Percentiles rank a stretch among this genome's conserved stretches.
Evolutionary conservation across 2,329 filamentous ascomycete species (phyloP).

Genomic region (Sordariomycetes sp.): DNA sequence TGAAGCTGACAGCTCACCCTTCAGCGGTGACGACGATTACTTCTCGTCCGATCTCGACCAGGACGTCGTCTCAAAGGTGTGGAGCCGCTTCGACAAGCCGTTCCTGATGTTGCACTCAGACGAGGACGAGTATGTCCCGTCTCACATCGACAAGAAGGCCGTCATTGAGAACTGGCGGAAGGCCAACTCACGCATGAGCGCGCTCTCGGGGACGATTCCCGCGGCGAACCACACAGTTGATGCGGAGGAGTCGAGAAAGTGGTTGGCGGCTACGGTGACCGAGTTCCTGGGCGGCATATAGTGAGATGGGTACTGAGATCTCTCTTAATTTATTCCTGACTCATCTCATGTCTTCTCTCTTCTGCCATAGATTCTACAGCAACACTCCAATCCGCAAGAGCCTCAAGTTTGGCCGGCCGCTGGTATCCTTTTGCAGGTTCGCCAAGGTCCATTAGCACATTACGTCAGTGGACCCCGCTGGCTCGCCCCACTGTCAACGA

Average conservation of each 20-base stretch:
- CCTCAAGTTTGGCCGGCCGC: too few species aligned
- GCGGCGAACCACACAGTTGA: slow-evolving; percentile 40
- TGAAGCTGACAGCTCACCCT: neutral
- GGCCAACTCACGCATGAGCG: slow-evolving; percentile 33
- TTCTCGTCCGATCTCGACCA: slow-evolving; percentile 70
- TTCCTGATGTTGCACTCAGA: slow-evolving; percentile 56
- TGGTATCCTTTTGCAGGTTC: too few species aligned
- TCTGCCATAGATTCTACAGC: too few species aligned
- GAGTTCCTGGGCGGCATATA: slow-evolving; percentile 27
- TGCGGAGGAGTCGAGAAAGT: slow-evolving; percentile 31
- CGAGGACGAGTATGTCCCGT: slow-evolving; percentile 55
- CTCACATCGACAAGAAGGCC: slow-evolving; percentile 41
- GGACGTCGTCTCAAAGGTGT: slow-evolving; percentile 48
- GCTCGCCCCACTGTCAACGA: neutral
- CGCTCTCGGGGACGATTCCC: slow-evolving; percentile 41
- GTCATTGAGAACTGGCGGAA: slow-evolving; percentile 47
- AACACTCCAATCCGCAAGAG: too few species aligned
- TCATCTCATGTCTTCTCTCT: neutral
- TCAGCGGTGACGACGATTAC: slow-evolving; percentile 69
- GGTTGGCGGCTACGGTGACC: slow-evolving; percentile 35
- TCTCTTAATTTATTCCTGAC: too few species aligned
- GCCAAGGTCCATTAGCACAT: neutral
- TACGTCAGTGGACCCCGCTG: neutral
- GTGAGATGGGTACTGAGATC: neutral
- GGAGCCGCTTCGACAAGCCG: slow-evolving; percentile 49